Evolutionary conservation across 306 rosid species (phyloP).

Genomic region (Adenanthera pavonina): DNA sequence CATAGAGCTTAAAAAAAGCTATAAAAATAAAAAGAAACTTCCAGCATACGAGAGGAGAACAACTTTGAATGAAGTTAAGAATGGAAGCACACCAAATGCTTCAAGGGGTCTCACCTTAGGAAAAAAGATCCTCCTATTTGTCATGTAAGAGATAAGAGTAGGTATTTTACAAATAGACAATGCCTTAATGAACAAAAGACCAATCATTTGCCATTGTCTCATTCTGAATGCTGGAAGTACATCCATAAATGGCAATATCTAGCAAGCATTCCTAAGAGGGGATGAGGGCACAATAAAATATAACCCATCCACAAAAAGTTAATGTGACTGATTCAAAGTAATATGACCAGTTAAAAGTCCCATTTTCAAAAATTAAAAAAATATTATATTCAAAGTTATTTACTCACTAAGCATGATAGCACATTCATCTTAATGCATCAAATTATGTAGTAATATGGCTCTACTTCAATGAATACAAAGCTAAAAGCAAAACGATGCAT

Average conservation of each 20-base stretch:
- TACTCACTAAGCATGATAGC: not conserved
- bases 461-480: not conserved
- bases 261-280: constrained; percentile 66
- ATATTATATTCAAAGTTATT: not conserved
- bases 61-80: constrained; percentile 14
- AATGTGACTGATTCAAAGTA: not conserved
- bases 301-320: constrained; percentile 11
- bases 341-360: not conserved
- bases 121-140: constrained; percentile 61
- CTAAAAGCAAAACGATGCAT: not conserved
- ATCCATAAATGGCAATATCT: constrained; percentile 86
- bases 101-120: constrained; percentile 62
- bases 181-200: constrained; percentile 80
- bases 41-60: not conserved
- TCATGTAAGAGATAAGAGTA: constrained; percentile 65
- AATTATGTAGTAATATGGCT: not conserved
- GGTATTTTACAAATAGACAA: constrained; percentile 82
- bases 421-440: not conserved
- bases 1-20: not conserved
- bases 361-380: constrained; percentile 8
- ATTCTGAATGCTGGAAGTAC: constrained; percentile 84
- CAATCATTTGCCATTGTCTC: constrained; percentile 89
- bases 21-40: not conserved
- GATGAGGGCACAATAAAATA: constrained; percentile 26
- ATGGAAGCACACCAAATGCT: not conserved